Percentiles rank a stretch among this genome's conserved stretches.
phyloP scores from a whole-genome alignment of 768 basidiomycete species.

The Cystoderma amianthinum region DNA sequence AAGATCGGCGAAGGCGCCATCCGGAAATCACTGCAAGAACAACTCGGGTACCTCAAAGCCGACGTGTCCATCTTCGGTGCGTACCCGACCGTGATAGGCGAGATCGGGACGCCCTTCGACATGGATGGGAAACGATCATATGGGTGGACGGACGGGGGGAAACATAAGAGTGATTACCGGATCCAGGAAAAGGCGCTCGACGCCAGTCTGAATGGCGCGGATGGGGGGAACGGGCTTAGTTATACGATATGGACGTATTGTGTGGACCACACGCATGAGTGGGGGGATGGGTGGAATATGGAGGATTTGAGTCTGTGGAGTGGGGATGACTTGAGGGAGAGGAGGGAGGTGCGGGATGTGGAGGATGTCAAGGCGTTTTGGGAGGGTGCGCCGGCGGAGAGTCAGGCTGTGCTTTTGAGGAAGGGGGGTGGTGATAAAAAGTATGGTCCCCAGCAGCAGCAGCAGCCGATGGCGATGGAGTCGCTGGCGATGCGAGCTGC shows the following conservation, averaged over 20 bases:
- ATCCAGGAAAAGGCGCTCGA: conserved; percentile 82
- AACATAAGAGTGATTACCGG: conserved; percentile 68
- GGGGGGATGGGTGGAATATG: conserved; percentile 97
- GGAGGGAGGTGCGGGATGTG: conserved; percentile 8
- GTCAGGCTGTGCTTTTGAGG: conserved; percentile 30
- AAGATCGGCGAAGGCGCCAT: conserved; percentile 83
- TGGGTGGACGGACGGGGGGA: conserved; percentile 64
- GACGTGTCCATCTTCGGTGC: conserved; percentile 61
- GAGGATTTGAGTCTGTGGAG: conserved; percentile 93
- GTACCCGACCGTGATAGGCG: conserved; percentile 90
- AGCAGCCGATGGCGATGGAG: conserved; percentile 5
- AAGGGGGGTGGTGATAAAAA: conserved; percentile 6
- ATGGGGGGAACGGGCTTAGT: conserved; percentile 68
- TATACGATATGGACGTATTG: conserved; percentile 91
- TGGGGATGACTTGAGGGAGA: conserved; percentile 50
- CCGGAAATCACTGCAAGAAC: conserved; percentile 72
- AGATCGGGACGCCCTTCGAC: conserved; percentile 93
- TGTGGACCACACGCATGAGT: conserved; percentile 64
- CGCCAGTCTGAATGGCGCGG: conserved; percentile 71
- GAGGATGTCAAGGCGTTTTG: conserved; percentile 6
- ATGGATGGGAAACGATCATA: conserved; percentile 87
- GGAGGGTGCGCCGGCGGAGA: conserved; percentile 17
- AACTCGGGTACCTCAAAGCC: conserved; percentile 70
- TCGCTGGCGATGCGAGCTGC: conserved; percentile 14
- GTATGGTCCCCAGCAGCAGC: no score